A percentile compares a stretch with the other conserved stretches of the same genome.
These are phyloP conservation scores for Fonsecaea pugnacius DNA, from an alignment of 2,329 filamentous ascomycete genomes.

Conservation along the genomic window DNA sequence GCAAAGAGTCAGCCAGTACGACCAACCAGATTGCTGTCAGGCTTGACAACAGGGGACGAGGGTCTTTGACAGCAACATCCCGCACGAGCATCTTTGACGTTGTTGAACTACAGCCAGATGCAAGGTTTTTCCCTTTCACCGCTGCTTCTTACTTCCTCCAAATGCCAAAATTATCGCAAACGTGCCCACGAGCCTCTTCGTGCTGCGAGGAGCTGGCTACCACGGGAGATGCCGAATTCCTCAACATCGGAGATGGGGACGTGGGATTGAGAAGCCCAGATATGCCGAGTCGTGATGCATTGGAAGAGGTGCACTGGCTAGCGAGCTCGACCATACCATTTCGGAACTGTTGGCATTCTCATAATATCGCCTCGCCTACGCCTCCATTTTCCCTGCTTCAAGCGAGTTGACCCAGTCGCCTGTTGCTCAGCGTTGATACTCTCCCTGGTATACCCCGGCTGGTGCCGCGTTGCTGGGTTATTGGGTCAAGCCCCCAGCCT, in stretches of 20 bases:
- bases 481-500: neutral
- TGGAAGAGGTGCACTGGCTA: neutral
- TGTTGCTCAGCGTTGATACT: neutral
- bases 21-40: neutral
- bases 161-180: neutral
- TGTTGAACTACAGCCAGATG: neutral
- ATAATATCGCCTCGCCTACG: constrained; percentile 3
- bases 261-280: neutral
- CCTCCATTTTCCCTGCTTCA: neutral
- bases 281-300: neutral
- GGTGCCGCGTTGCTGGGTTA: neutral
- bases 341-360: neutral
- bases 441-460: neutral
- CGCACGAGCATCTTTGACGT: neutral
- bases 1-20: neutral
- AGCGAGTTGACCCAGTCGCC: neutral
- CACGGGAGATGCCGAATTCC: neutral
- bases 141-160: neutral
- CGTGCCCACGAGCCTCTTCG: neutral
- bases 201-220: neutral
- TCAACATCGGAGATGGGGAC: neutral
- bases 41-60: neutral
- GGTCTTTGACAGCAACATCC: neutral
- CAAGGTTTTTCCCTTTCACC: neutral
- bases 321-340: neutral